A percentile compares a stretch with the other conserved stretches of the same genome.
These are phyloP conservation scores for Cordyceps farinosa DNA, from an alignment of 2,329 filamentous ascomycete genomes.

Conservation along the genomic window DNA sequence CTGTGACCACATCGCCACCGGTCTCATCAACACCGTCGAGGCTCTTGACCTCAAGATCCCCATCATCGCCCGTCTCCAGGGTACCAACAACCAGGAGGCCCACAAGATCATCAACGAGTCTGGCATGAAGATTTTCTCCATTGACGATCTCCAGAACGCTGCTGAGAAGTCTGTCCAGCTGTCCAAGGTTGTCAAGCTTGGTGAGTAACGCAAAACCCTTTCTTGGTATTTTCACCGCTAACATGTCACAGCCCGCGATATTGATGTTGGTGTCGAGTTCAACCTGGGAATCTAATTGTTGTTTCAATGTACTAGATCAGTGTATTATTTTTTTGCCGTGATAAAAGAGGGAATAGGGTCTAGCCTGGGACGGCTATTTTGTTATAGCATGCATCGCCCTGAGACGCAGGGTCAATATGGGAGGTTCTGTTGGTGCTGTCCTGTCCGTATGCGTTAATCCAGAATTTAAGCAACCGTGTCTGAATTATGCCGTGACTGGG, in stretches of 20 bases:
- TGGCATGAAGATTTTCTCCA: conserved; percentile 98
- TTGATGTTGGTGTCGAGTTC: conserved; percentile 96
- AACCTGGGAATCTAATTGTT: conserved; percentile 78
- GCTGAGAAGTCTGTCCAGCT: conserved; percentile 98
- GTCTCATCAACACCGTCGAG: conserved; percentile 90
- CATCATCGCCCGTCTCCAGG: conserved; percentile 94
- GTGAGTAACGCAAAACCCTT: conserved; percentile 44
- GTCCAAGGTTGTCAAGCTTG: conserved; percentile 98
- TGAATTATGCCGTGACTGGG: background rate
- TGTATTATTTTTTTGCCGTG: conserved; percentile 19
- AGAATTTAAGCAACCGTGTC: conserved; percentile 5
- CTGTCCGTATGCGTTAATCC: conserved; percentile 15
- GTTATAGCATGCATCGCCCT: conserved; percentile 15
- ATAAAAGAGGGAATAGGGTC: conserved; percentile 14
- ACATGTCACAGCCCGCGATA: conserved; percentile 68
- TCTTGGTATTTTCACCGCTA: conserved; percentile 18
- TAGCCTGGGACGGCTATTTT: conserved; percentile 14
- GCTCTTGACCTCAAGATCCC: conserved; percentile 94
- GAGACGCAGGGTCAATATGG: conserved; percentile 9
- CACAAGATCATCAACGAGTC: conserved; percentile 94
- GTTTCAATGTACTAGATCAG: conserved; percentile 17
- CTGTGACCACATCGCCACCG: conserved; percentile 95
- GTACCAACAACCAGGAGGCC: conserved; percentile 95
- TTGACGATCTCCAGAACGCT: conserved; percentile 94
- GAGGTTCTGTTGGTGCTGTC: background rate